Evolutionary conservation across 2,329 filamentous ascomycete species (phyloP).

Genomic region (Sporothrix globosa): DNA sequence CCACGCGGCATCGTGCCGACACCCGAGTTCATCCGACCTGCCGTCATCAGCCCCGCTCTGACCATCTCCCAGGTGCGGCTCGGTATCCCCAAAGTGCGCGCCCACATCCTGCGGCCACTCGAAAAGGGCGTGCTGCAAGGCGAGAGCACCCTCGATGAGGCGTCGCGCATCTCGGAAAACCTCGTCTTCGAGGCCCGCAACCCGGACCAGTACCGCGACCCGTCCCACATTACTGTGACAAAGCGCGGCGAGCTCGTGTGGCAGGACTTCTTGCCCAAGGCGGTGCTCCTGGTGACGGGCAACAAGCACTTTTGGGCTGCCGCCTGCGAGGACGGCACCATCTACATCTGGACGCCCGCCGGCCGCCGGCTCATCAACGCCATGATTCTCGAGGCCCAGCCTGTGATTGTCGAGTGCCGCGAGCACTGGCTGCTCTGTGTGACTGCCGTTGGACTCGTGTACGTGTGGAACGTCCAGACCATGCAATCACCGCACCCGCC

Average conservation of each 20-base stretch:
- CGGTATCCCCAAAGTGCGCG: slow-evolving; percentile 83
- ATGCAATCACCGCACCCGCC: slow-evolving; percentile 86
- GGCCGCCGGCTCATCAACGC: slow-evolving; percentile 84
- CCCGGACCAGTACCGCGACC: slow-evolving; percentile 74
- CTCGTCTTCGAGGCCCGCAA: slow-evolving; percentile 88
- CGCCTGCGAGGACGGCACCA: slow-evolving; percentile 86
- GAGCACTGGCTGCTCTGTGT: slow-evolving; percentile 89
- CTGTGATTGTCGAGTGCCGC: slow-evolving; percentile 89
- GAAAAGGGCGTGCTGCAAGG: slow-evolving; percentile 65
- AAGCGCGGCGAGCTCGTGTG: slow-evolving; percentile 81
- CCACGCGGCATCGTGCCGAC: slow-evolving; percentile 66
- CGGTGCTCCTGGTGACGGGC: slow-evolving; percentile 87
- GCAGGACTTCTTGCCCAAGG: slow-evolving; percentile 89
- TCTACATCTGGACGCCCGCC: slow-evolving; percentile 91
- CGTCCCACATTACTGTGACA: slow-evolving; percentile 78
- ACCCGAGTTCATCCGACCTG: slow-evolving; percentile 84
- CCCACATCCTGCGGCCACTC: slow-evolving; percentile 78
- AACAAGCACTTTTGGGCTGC: slow-evolving; percentile 91
- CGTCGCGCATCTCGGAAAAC: slow-evolving; percentile 66
- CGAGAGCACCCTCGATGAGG: slow-evolving; percentile 61
- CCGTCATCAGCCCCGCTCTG: slow-evolving; percentile 80
- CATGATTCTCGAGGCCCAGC: slow-evolving; percentile 85
- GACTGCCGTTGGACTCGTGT: slow-evolving; percentile 82
- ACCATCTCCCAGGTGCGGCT: slow-evolving; percentile 81
- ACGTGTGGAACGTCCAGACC: slow-evolving; percentile 90